A percentile compares a stretch with the other conserved stretches of the same genome.
These are phyloP conservation scores for Thermoascus crustaceus DNA, from an alignment of 2,329 filamentous ascomycete species.

Conservation along the genomic window DNA sequence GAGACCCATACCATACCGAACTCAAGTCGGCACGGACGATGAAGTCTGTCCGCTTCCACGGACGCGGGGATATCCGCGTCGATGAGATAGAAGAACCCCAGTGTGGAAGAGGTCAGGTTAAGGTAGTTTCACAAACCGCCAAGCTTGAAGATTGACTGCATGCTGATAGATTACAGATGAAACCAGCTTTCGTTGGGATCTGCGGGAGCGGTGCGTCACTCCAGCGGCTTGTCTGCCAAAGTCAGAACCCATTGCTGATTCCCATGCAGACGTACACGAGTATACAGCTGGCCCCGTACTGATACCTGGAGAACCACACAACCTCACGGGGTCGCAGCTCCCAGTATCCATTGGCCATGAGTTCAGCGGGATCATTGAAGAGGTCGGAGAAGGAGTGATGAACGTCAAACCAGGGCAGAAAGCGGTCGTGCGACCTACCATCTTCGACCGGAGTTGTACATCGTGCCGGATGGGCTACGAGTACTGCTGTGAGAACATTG, in stretches of 20 bases:
- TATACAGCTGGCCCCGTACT: constrained; percentile 43
- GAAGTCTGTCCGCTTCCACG: constrained; percentile 24
- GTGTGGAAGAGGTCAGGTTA: constrained; percentile 45
- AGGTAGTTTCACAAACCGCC: constrained; percentile 12
- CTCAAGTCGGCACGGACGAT: constrained; percentile 12
- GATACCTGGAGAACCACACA: constrained; percentile 45
- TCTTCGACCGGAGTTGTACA: constrained; percentile 49
- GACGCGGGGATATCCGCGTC: constrained; percentile 22
- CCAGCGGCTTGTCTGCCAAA: neutral
- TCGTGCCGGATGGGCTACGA: constrained; percentile 46
- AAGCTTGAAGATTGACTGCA: constrained; percentile 6
- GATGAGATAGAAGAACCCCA: constrained; percentile 20
- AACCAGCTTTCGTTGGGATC: constrained; percentile 21
- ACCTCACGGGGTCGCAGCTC: constrained; percentile 47
- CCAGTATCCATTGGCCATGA: constrained; percentile 59
- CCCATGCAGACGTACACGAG: constrained; percentile 41
- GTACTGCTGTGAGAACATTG: constrained; percentile 53
- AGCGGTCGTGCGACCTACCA: constrained; percentile 53
- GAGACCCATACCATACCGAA: constrained; percentile 6
- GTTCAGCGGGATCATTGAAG: constrained; percentile 51
- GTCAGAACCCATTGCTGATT: neutral
- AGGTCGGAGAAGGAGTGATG: constrained; percentile 45
- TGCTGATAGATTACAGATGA: constrained; percentile 7
- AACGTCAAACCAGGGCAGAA: constrained; percentile 45
- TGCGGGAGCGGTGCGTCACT: constrained; percentile 17